A percentile compares a stretch with the other conserved stretches of the same genome.
phyloP scores from a whole-genome alignment of 345 rosid genomes.

The Corymbia maculata region DNA sequence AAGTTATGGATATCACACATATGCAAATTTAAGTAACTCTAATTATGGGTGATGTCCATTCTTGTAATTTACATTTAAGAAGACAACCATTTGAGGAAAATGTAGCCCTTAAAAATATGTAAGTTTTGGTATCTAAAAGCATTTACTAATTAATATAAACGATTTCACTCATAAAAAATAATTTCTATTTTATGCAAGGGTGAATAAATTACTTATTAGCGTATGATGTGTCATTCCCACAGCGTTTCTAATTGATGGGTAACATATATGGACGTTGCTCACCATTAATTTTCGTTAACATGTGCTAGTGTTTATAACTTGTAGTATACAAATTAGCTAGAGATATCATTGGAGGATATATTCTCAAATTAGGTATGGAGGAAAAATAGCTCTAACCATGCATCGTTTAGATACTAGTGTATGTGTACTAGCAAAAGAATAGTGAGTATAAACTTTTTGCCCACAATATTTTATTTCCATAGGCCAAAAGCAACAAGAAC shows the following conservation, averaged over 20 bases:
- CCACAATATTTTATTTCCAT: neutral
- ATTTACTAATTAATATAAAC: neutral
- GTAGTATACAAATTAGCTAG: neutral
- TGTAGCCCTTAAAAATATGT: neutral
- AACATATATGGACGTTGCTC: neutral
- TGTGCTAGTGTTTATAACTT: neutral
- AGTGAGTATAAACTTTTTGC: neutral
- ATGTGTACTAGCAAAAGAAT: neutral
- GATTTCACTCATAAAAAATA: neutral
- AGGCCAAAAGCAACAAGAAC: neutral
- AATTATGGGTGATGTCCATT: neutral
- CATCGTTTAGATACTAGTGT: neutral
- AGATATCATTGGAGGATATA: neutral
- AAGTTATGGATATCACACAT: neutral
- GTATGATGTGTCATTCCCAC: accelerated
- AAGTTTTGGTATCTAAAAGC: neutral
- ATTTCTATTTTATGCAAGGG: neutral
- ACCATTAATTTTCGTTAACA: neutral
- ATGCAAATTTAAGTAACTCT: neutral
- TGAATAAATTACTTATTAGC: neutral
- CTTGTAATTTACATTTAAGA: neutral
- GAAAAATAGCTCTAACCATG: neutral
- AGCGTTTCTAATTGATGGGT: neutral
- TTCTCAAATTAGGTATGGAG: neutral
- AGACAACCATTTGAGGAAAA: neutral